A percentile compares a stretch with the other conserved stretches of the same genome.
Evolutionary conservation across 2,329 filamentous ascomycete genomes (phyloP).

Genomic region (Apiospora koreana): DNA sequence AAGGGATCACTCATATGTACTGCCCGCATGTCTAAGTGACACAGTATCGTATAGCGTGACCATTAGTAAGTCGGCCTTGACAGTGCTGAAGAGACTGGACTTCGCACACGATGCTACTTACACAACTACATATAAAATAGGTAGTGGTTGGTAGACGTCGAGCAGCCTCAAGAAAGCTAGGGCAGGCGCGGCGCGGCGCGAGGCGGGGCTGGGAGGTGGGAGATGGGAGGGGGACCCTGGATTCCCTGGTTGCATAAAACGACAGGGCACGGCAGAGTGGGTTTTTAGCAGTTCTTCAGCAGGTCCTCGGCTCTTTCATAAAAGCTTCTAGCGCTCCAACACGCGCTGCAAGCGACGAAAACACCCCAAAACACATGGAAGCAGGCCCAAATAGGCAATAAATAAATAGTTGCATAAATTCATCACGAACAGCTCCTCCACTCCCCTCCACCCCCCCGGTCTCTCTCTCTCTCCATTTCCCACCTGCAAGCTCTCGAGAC

Average conservation of each 20-base stretch:
- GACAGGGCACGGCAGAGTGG: background rate
- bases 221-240: background rate
- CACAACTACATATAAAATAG: no score
- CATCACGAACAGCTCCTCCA: background rate
- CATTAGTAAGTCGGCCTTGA: no score
- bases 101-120: no score
- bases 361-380: background rate
- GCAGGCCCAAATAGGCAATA: constrained; percentile 20
- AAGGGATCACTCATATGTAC: no score
- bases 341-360: background rate
- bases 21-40: no score
- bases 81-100: no score
- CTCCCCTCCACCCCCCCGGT: background rate
- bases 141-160: no score
- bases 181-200: background rate
- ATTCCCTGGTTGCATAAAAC: background rate
- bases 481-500: background rate
- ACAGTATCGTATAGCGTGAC: no score
- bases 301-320: background rate
- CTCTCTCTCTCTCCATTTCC: background rate
- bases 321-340: background rate
- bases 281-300: background rate
- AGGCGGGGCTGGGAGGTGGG: background rate
- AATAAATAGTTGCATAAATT: constrained; percentile 21
- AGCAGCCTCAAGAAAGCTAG: background rate